phyloP scores from a whole-genome alignment of 1,139 yeast species.

The Saccharomycopsis hybrid region DNA sequence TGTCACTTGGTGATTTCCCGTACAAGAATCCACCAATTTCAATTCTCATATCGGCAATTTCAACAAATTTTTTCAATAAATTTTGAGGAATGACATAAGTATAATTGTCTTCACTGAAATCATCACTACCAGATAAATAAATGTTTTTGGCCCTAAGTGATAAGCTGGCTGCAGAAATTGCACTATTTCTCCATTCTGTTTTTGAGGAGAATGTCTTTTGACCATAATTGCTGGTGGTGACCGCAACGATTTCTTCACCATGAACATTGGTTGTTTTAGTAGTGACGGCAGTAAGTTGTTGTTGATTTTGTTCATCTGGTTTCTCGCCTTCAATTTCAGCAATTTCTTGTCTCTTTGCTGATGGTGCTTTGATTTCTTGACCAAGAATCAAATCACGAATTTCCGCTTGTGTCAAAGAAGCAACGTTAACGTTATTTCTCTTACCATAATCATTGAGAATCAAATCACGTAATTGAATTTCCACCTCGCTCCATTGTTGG shows the following conservation, averaged over 20 bases:
- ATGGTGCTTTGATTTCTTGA: slow-evolving; percentile 88
- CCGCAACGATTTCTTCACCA: slow-evolving; percentile 93
- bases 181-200: slow-evolving; percentile 88
- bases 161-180: slow-evolving; percentile 69
- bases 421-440: slow-evolving; percentile 78
- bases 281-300: slow-evolving; percentile 67
- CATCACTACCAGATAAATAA: slow-evolving; percentile 58
- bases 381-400: slow-evolving; percentile 91
- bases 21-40: slow-evolving; percentile 79
- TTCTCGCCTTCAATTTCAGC: slow-evolving; percentile 67
- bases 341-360: slow-evolving; percentile 69
- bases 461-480: slow-evolving; percentile 79
- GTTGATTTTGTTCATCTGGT: slow-evolving; percentile 25
- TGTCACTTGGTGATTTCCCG: slow-evolving; percentile 71
- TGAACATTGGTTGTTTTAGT: slow-evolving; percentile 85
- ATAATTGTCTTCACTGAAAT: slow-evolving; percentile 45
- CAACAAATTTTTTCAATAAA: slow-evolving; percentile 67
- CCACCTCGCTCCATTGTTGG: slow-evolving; percentile 91
- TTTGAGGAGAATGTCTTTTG: slow-evolving; percentile 77
- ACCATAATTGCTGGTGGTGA: slow-evolving; percentile 85
- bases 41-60: slow-evolving; percentile 72
- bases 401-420: slow-evolving; percentile 87
- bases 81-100: slow-evolving; percentile 83
- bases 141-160: slow-evolving; percentile 73
- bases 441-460: slow-evolving; percentile 81